Percentiles rank a stretch among this genome's conserved stretches.
Evolutionary conservation across 768 basidiomycete species (phyloP).

Genomic region (Amyloporia xantha): DNA sequence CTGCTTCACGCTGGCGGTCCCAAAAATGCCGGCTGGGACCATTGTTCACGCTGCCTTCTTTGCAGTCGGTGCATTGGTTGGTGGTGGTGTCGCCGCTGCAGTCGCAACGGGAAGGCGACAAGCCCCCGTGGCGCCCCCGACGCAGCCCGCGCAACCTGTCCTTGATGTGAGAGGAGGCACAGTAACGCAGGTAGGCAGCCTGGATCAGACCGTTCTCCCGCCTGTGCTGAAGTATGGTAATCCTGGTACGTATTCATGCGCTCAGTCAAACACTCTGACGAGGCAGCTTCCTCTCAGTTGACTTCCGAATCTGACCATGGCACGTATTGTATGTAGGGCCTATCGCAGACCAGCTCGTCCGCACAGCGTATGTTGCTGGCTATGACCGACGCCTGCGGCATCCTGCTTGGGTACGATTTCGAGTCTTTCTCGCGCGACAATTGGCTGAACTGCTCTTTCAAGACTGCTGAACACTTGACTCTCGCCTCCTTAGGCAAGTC

Average conservation of each 20-base stretch:
- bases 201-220: constrained; percentile 14
- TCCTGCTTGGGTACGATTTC: constrained; percentile 77
- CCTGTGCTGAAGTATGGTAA: constrained; percentile 71
- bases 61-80: constrained; percentile 75
- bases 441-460: neutral
- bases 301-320: too few relatives aligned
- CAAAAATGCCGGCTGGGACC: constrained; percentile 39
- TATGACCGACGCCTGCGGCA: constrained; percentile 90
- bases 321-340: constrained; percentile 67
- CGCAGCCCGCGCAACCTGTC: constrained; percentile 27
- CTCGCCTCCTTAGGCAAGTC: constrained; percentile 62
- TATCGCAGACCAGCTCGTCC: constrained; percentile 68
- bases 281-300: too few relatives aligned
- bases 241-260: constrained; percentile 51
- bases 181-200: neutral
- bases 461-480: constrained; percentile 97
- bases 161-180: constrained; percentile 32
- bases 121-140: constrained; percentile 7
- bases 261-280: neutral
- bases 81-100: constrained; percentile 62
- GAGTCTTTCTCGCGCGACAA: neutral
- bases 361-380: constrained; percentile 80
- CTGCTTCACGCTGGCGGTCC: too few relatives aligned
- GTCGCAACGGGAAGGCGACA: constrained; percentile 32
- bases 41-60: constrained; percentile 67